A percentile compares a stretch with the other conserved stretches of the same genome.
phyloP scores from a whole-genome alignment of 2,329 filamentous ascomycete species.

The Pestalotiopsis sp. region DNA sequence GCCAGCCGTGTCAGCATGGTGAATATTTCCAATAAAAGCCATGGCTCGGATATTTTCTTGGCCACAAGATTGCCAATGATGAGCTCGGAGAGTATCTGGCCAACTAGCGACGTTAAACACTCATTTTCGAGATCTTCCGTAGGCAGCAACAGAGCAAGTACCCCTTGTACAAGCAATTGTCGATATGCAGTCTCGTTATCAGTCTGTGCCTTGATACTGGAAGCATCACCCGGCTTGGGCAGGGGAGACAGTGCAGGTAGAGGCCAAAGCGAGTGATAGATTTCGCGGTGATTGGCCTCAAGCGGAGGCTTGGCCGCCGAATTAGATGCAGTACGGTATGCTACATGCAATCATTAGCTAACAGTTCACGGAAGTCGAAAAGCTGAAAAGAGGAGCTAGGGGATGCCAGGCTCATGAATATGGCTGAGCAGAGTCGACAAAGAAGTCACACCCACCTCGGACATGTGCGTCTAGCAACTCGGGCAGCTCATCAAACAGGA shows the following conservation, averaged over 20 bases:
- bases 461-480: conserved; percentile 81
- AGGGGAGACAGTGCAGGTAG: conserved; percentile 81
- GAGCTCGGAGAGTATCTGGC: conserved; percentile 87
- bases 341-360: conserved; percentile 45
- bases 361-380: neutral
- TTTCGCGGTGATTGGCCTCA: conserved; percentile 62
- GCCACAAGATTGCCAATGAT: conserved; percentile 82
- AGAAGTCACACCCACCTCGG: conserved; percentile 59
- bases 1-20: conserved; percentile 65
- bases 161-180: conserved; percentile 81
- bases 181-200: conserved; percentile 84
- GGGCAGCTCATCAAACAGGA: conserved; percentile 87
- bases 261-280: conserved; percentile 85
- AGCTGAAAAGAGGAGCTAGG: neutral
- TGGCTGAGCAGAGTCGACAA: neutral
- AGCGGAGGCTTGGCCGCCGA: conserved; percentile 62
- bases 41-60: conserved; percentile 81
- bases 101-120: conserved; percentile 80
- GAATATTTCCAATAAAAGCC: conserved; percentile 85
- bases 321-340: conserved; percentile 71
- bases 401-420: neutral
- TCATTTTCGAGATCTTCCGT: conserved; percentile 91
- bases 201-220: conserved; percentile 61
- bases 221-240: conserved; percentile 57
- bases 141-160: conserved; percentile 82